Base-by-base conservation (phyloP, 495 filamentous ascomycete species). In the Aspergillus mulundensis region DNA sequence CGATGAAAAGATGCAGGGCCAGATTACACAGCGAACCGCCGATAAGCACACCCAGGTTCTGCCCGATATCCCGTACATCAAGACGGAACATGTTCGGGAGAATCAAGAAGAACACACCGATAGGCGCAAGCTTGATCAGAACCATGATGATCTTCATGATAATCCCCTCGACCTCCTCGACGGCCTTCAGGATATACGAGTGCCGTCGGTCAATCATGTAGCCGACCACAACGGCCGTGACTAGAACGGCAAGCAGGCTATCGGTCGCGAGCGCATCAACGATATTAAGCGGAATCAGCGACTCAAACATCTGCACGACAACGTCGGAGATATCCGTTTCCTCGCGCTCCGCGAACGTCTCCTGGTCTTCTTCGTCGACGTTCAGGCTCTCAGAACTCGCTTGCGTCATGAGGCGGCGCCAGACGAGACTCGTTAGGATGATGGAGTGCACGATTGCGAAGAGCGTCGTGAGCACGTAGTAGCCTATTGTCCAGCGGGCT, bases 31-130 rank as follows among this genome's bases (percentile, higher is more conserved):
- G 44, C 3, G 54, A 16, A 4, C 54, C 54, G 0, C 54, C 54
- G 20, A 56, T 56, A 3, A 56, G 38, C 11, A 56, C 46, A 16
- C 54, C 54, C 36, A 56, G 54, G 38, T 56, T 56, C 36, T 50
- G 54, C 19, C 54, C 54, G 8, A 56, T 49, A 18, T 56, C 54
- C 1, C 46, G 21, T 0, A 56, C 28, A 24, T 56, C 45, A 7
- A 56, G 54, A 12, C 46, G 44, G 44, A 56, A 56, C 54, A 56
- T 56, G 36, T 56, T 56, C 10, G 54, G 45, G 4, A 56, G 24
- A 19, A 56, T 56, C 20, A 56, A 16, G 45, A 56, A 56, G 46
- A 56, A 56, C 32, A 56, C 54, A 12, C 54, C 54, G 45, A 56
- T 50, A 0, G 54, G 54, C 1, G 54, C 54, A 1, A 56, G 45